Conservation (phyloP, 2,329 filamentous ascomycete species). For the Colletotrichum shisoi region DNA sequence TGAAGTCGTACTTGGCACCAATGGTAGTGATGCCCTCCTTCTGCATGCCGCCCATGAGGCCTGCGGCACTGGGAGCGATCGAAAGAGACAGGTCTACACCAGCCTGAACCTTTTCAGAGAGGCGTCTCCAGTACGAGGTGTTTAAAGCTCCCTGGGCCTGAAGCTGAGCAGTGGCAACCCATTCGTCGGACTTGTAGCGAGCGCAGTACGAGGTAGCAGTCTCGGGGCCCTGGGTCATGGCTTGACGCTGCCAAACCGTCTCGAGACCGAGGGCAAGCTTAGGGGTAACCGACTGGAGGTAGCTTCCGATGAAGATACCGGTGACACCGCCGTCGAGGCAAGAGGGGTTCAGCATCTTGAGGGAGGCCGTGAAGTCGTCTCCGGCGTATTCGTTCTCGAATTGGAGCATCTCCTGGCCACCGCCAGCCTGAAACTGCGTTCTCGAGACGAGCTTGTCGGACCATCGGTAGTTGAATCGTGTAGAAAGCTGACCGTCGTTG, state of each 20-base stretch:
- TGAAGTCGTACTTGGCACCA: slow-evolving; percentile 98
- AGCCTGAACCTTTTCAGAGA: slow-evolving; percentile 95
- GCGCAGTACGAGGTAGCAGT: slow-evolving; percentile 88
- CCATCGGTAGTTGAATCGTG: slow-evolving; percentile 94
- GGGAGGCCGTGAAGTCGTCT: slow-evolving; percentile 86
- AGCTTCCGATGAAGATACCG: slow-evolving; percentile 94
- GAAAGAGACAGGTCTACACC: slow-evolving; percentile 94
- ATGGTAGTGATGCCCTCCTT: slow-evolving; percentile 92
- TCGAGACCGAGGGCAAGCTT: slow-evolving; percentile 88
- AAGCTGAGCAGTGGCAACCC: slow-evolving; percentile 90
- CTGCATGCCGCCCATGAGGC: slow-evolving; percentile 77
- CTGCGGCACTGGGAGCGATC: slow-evolving; percentile 70
- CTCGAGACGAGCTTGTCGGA: slow-evolving; percentile 81
- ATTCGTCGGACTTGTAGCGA: slow-evolving; percentile 89
- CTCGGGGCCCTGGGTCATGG: slow-evolving; percentile 86
- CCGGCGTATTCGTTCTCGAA: slow-evolving; percentile 96
- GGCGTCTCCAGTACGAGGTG: slow-evolving; percentile 89
- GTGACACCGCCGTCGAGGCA: slow-evolving; percentile 89
- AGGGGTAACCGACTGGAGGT: slow-evolving; percentile 91
- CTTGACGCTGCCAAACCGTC: slow-evolving; percentile 89
- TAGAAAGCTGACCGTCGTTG: slow-evolving; percentile 86
- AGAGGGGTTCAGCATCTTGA: slow-evolving; percentile 97
- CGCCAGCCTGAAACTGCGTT: slow-evolving; percentile 82
- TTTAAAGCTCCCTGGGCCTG: slow-evolving; percentile 83
- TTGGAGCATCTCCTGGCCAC: slow-evolving; percentile 85